Percentiles rank a stretch among this genome's conserved stretches.
Evolutionary conservation across 2,329 filamentous ascomycete genomes (phyloP).

Genomic region (Tolypocladium amazonense): DNA sequence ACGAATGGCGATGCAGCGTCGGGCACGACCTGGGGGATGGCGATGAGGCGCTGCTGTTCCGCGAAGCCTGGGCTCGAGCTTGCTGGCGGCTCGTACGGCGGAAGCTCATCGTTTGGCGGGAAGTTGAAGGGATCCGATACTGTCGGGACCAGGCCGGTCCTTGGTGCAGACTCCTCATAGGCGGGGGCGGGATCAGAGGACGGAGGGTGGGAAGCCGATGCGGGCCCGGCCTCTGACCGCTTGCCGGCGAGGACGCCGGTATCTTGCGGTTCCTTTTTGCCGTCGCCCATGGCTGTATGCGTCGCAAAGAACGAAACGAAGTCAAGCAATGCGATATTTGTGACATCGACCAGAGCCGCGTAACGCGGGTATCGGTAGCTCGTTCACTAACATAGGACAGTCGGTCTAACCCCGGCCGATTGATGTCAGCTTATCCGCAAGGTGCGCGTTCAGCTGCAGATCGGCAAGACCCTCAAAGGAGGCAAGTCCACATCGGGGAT

Average conservation of each 20-base stretch:
- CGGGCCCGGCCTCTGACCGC: neutral
- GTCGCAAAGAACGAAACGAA: too few relatives aligned
- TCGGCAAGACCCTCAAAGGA: too few relatives aligned
- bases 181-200: conserved; percentile 1
- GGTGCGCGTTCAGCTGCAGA: too few relatives aligned
- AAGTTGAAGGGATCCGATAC: conserved; percentile 26
- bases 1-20: conserved; percentile 26
- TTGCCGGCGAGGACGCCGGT: neutral
- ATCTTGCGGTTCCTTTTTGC: neutral
- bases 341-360: neutral
- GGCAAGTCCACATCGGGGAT: too few relatives aligned
- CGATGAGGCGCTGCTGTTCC: conserved; percentile 18
- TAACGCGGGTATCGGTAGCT: neutral
- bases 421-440: neutral
- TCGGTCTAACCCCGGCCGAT: neutral
- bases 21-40: conserved; percentile 27
- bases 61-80: neutral
- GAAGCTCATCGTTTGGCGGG: conserved; percentile 18
- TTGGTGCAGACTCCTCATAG: conserved; percentile 1
- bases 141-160: conserved; percentile 3
- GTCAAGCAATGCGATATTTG: neutral
- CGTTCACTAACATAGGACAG: neutral
- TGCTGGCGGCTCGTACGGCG: conserved; percentile 14
- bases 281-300: neutral
- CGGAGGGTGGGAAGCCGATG: neutral